Evolutionary conservation across 208 protist species (phyloP).

Genomic region (Ichthyophonus hoferi): DNA sequence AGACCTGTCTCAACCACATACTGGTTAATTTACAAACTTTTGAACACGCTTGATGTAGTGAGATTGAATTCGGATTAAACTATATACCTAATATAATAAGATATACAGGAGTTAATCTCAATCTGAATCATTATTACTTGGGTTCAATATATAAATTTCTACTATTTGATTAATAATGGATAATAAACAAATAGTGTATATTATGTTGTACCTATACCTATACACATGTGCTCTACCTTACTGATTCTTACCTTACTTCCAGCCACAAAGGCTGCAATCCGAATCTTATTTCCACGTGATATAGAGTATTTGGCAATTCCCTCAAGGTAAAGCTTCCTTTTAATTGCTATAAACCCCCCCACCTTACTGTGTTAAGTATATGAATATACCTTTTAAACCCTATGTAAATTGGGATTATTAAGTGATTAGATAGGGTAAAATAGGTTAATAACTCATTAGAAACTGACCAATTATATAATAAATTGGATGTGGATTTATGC

Average conservation of each 20-base stretch:
- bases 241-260: slow-evolving; percentile 2
- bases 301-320: slow-evolving; percentile 12
- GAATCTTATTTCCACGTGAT: background rate
- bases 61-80: too few species aligned
- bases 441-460: background rate
- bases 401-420: background rate
- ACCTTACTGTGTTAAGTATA: background rate
- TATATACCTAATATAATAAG: too few species aligned
- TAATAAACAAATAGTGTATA: background rate
- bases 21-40: background rate
- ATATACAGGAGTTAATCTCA: too few species aligned
- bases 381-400: background rate
- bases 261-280: slow-evolving; percentile 11
- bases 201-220: background rate
- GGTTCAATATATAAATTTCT: too few species aligned
- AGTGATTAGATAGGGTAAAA: background rate
- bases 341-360: background rate
- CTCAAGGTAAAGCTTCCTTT: slow-evolving; percentile 5
- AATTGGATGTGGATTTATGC: background rate
- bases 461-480: too few species aligned
- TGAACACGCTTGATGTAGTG: background rate
- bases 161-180: too few species aligned
- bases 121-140: too few species aligned
- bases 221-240: background rate
- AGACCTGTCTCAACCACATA: too few species aligned